A percentile compares a stretch with the other conserved stretches of the same genome.
phyloP scores from a whole-genome alignment of 2,329 filamentous ascomycete species.

The Colletotrichum zoysiae region DNA sequence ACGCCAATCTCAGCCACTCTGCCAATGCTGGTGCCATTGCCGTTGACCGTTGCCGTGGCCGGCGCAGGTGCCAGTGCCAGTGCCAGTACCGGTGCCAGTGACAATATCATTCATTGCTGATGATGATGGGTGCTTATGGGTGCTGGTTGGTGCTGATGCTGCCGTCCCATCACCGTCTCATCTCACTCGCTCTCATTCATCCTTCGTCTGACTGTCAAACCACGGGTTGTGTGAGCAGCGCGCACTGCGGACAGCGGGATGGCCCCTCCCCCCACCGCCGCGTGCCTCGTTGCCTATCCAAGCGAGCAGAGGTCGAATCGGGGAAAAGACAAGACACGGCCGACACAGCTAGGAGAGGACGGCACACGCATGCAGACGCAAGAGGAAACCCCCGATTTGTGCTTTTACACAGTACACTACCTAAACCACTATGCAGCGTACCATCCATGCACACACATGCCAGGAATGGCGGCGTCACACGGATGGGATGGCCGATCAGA shows the following conservation, averaged over 20 bases:
- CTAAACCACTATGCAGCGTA: neutral
- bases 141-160: neutral
- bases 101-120: no score
- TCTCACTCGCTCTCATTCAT: neutral
- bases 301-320: slow-evolving; percentile 26
- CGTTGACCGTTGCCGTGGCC: neutral
- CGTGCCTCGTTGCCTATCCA: slow-evolving; percentile 34
- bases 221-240: neutral
- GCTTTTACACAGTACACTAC: no score
- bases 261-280: neutral
- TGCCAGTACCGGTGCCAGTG: no score
- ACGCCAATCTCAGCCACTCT: slow-evolving; percentile 12
- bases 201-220: slow-evolving; percentile 5
- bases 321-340: neutral
- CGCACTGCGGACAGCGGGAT: neutral
- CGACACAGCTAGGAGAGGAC: no score
- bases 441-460: slow-evolving; percentile 10
- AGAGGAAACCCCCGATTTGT: neutral
- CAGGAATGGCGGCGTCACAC: slow-evolving; percentile 37
- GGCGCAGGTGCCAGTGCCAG: neutral
- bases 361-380: neutral
- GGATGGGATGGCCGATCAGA: slow-evolving; percentile 39
- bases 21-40: neutral
- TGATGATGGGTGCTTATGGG: no score
- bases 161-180: slow-evolving; percentile 23